These are phyloP conservation scores for Annulohypoxylon stygium DNA, from an alignment of 495 filamentous ascomycete species.

Conservation along the genomic window DNA sequence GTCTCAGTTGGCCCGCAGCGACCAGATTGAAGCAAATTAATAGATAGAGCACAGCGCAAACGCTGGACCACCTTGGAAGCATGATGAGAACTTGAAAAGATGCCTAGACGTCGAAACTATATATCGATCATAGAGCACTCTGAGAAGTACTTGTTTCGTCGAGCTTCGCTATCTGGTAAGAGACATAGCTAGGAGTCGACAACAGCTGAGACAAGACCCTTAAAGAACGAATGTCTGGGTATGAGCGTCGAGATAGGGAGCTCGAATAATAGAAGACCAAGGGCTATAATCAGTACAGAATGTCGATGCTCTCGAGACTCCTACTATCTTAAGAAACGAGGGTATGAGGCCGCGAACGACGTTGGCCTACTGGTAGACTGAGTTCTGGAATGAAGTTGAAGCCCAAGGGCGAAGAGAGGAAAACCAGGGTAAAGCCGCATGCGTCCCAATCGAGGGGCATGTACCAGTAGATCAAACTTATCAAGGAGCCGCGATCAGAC, in stretches of 20 bases:
- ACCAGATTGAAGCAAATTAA: slow-evolving; percentile 40
- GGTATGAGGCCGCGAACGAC: slow-evolving; percentile 31
- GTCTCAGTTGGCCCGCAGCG: slow-evolving; percentile 22
- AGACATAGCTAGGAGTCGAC: slow-evolving; percentile 30
- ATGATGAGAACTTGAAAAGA: slow-evolving; percentile 25
- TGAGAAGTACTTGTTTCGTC: slow-evolving; percentile 39
- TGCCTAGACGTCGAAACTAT: slow-evolving; percentile 7
- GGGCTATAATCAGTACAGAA: slow-evolving; percentile 4
- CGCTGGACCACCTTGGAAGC: slow-evolving; percentile 31
- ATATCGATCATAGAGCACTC: slow-evolving; percentile 21
- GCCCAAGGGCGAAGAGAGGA: slow-evolving; percentile 21
- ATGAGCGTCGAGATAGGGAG: not conserved
- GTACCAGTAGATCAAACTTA: slow-evolving; percentile 44
- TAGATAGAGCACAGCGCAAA: slow-evolving; percentile 52
- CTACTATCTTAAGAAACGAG: slow-evolving; percentile 8
- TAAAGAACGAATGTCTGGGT: slow-evolving; percentile 6
- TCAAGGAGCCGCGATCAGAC: slow-evolving; percentile 35
- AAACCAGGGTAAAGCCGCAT: slow-evolving; percentile 33
- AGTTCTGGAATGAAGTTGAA: slow-evolving; percentile 42
- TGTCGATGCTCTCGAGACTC: slow-evolving; percentile 4
- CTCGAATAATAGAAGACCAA: slow-evolving; percentile 10
- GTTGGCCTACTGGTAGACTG: slow-evolving; percentile 8
- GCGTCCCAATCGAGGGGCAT: slow-evolving; percentile 40
- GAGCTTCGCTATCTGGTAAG: slow-evolving; percentile 11
- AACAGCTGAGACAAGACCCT: slow-evolving; percentile 10